Base-by-base conservation (phyloP, 768 basidiomycete species). In the Saitozyma podzolica region DNA sequence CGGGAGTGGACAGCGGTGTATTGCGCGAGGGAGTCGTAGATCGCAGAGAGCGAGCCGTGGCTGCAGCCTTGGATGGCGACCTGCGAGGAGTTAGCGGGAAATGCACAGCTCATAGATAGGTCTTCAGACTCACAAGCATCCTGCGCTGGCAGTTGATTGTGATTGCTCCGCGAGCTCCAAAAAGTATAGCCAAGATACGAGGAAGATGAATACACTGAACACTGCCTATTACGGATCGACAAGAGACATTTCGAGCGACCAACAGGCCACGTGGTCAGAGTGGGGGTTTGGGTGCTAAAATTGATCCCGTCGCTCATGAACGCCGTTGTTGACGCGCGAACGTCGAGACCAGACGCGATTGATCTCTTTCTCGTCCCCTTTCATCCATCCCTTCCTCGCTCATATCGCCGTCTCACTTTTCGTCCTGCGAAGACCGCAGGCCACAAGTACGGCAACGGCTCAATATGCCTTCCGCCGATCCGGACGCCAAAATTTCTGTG, bases 21-120 rank as follows among this genome's bases (percentile, higher is more conserved):
- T 11, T 80, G 69, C 3, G 79, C 80, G 58, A 97, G 85, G 41
- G 88, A 85, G 9, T 80, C 76, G 81, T 98, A 98, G 57, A 95
- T 95, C 9, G 85, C 84, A 29, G 69, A 60, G 13, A 76, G 72
- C 13, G 66, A 70, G 41, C 96, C 96, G 77, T 99, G 96, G 69
- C 91, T 93, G 82, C 96, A 98, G 3, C 94, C 94, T 82, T 96
- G 87, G 37, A 97, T 83, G 8, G 93, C 94, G 67, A 97, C 84
- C 88, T 92, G 52, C 2, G 1, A 47, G 11, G 45, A 16, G 40
- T 41, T 5, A 55, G 40, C 40, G 29, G 40, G 20, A 14, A 13
- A 47, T 17, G 37, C 37, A 9, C n/a, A 56, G 55, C 16, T 29
- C 29, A 29, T 29, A 29, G 29, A 29, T 29, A 29, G 29, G 5